Conservation (phyloP, 2,329 filamentous ascomycete genomes). For the Tolypocladium capitatum region DNA sequence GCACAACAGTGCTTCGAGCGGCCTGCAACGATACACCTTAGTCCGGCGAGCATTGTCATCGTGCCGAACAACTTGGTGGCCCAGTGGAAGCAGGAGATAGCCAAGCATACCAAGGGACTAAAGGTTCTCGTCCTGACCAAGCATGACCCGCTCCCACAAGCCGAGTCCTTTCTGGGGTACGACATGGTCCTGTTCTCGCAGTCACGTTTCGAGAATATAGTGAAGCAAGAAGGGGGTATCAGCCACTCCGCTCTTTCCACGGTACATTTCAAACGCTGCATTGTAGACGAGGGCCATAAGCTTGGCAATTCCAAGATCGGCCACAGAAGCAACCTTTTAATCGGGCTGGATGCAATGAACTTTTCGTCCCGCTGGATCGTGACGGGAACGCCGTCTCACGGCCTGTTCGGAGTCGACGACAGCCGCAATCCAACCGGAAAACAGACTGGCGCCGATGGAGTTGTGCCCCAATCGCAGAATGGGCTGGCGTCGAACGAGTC, state of each 20-base stretch:
- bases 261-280: slow-evolving; percentile 75
- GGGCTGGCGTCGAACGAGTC: slow-evolving; percentile 12
- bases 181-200: slow-evolving; percentile 73
- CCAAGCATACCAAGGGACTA: slow-evolving; percentile 59
- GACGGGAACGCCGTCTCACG: slow-evolving; percentile 77
- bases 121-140: slow-evolving; percentile 50
- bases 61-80: slow-evolving; percentile 71
- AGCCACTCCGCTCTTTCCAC: slow-evolving; percentile 48
- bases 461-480: slow-evolving; percentile 9
- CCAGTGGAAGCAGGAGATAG: slow-evolving; percentile 75
- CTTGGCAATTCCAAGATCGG: slow-evolving; percentile 52
- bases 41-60: slow-evolving; percentile 59
- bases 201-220: slow-evolving; percentile 53
- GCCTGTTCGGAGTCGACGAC: slow-evolving; percentile 55
- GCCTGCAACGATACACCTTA: slow-evolving; percentile 45
- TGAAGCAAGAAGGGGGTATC: slow-evolving; percentile 15
- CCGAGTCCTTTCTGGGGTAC: slow-evolving; percentile 45
- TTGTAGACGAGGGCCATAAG: slow-evolving; percentile 84
- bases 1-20: slow-evolving; percentile 7
- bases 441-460: slow-evolving; percentile 7
- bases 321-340: slow-evolving; percentile 41
- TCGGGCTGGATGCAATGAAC: slow-evolving; percentile 38
- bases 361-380: slow-evolving; percentile 76
- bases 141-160: slow-evolving; percentile 39
- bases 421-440: neutral